Conservation (phyloP, 306 rosid species). For the Benincasa hispida region DNA sequence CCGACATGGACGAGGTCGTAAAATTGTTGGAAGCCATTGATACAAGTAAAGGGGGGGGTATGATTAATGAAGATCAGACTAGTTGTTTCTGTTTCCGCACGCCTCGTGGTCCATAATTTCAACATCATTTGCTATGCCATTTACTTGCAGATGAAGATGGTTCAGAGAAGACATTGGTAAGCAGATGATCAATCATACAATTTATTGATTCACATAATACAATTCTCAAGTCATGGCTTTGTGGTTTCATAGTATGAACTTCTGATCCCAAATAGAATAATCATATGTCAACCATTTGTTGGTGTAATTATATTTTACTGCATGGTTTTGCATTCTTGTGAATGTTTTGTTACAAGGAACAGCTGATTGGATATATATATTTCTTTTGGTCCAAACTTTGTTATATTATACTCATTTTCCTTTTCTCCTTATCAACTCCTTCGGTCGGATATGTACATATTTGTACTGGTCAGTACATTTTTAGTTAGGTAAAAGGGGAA, state of each 20-base stretch:
- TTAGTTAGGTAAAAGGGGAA: neutral
- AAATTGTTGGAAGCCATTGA: slow-evolving; percentile 61
- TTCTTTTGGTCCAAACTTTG: neutral
- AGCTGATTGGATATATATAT: neutral
- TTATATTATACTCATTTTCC: neutral
- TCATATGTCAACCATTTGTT: neutral
- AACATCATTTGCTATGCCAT: neutral
- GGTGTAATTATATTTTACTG: neutral
- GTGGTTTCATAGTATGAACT: neutral
- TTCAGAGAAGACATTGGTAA: neutral
- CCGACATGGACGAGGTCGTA: slow-evolving; percentile 70
- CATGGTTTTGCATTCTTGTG: neutral
- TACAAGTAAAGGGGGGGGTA: slow-evolving; percentile 86
- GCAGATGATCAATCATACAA: neutral
- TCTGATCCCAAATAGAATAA: neutral
- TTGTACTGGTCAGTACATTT: neutral
- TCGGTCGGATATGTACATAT: neutral
- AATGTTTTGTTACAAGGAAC: neutral
- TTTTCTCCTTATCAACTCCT: neutral
- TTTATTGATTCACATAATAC: neutral
- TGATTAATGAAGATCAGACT: slow-evolving; percentile 63
- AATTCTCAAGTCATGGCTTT: neutral
- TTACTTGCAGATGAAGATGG: neutral
- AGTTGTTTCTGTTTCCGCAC: slow-evolving; percentile 55
- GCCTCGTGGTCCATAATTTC: slow-evolving; percentile 48